Base-by-base conservation (phyloP, 176 grass and related monocot genomes). In the Cymbopogon citratus region DNA sequence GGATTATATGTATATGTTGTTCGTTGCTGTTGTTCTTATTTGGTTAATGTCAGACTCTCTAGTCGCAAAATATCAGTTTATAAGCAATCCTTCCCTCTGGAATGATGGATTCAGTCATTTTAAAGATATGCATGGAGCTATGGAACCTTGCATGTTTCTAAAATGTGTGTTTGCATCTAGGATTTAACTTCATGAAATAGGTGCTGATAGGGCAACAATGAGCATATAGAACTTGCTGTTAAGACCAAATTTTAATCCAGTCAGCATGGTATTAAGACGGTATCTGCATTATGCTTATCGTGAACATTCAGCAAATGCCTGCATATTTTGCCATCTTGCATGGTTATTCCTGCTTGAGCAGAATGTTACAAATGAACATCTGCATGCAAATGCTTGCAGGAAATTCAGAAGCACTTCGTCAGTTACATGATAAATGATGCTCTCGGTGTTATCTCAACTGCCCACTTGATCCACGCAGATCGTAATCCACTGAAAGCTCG, bases 341-440 rank as follows among this genome's bases (percentile, higher is more conserved):
- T 24, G 70, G 1, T 84, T 75, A 61, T 70, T 44, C 9, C 74
- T 9, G 41, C 12, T 34, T 48, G 54, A 79, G 27, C 34, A 39
- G 56, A 35, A 76, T 63, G n/a, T 85, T 77, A 61, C 23, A 15
- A 75, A 71, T 67, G 31, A 8, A 64, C 43, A 60, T 60, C 56
- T 63, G 57, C 80, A 21, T 79, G 51, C 21, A 75, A 89, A 44
- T 89, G 56, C 3, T 60, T 60, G 81, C 90, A 98, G 92, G 96
- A 95, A 91, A 95, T 98, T 77, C 96, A 95, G 46, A 93, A 95
- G 66, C 69, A 93, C 70, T 98, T 98, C 24, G 87, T 95, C n/a
- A 71, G 91, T 84, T 98, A 98, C 84, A 95, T 98, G 90, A 81
- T 87, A 72, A 95, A 93, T 49, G 96, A 98, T 38, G 71, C 84